Evolutionary conservation across 768 basidiomycete species (phyloP).

Genomic region (Mycena alexandri): DNA sequence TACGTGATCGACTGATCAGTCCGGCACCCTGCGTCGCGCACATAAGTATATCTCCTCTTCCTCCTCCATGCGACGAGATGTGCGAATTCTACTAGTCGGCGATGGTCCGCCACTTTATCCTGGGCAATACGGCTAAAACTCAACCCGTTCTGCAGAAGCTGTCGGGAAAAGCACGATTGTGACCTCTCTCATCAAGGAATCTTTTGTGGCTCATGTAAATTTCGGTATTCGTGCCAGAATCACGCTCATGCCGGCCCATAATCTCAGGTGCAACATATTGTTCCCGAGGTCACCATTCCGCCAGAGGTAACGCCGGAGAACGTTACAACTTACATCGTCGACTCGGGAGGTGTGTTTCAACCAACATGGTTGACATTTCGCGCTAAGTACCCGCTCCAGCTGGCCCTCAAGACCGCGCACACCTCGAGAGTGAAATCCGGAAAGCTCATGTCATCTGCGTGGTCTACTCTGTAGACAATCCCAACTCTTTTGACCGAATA

Average conservation of each 20-base stretch:
- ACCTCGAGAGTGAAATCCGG: conserved; percentile 94
- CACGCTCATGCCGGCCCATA: conserved; percentile 11
- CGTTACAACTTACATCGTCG: conserved; percentile 97
- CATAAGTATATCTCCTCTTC: no score
- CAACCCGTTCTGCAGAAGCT: conserved; percentile 71
- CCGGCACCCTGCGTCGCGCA: no score
- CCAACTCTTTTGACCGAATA: conserved; percentile 96
- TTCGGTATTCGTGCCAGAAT: conserved; percentile 41
- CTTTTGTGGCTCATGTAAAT: conserved; percentile 87
- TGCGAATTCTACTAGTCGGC: conserved; percentile 93
- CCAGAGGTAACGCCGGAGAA: conserved; percentile 98
- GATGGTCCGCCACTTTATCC: conserved; percentile 72
- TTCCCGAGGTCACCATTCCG: conserved; percentile 98
- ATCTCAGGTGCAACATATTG: conserved; percentile 88
- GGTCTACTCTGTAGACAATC: conserved; percentile 97
- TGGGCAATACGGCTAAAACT: conserved; percentile 19
- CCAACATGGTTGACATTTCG: conserved; percentile 8
- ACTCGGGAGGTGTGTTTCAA: conserved; percentile 87
- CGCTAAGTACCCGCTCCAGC: conserved; percentile 60
- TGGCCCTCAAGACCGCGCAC: conserved; percentile 84
- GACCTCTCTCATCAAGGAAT: conserved; percentile 96
- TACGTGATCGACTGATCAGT: no score
- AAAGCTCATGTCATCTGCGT: conserved; percentile 99
- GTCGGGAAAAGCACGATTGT: conserved; percentile 99
- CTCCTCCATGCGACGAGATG: conserved; percentile 84